Evolutionary conservation across 106 monocot species (phyloP).

Genomic region (Dioscorea alata): DNA sequence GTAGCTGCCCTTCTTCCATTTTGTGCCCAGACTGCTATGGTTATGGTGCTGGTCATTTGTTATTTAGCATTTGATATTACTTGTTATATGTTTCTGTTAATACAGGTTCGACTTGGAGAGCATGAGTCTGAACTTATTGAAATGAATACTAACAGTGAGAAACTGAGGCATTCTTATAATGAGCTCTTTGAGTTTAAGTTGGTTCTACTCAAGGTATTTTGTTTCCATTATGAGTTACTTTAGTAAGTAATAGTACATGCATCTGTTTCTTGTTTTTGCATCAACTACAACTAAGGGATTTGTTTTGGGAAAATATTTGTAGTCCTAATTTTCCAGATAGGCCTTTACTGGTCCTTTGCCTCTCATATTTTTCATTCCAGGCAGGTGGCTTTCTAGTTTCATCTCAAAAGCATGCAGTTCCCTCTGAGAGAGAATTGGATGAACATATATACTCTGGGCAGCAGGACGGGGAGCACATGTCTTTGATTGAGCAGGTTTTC

Average conservation of each 20-base stretch:
- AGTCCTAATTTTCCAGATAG: background rate
- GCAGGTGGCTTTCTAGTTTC: slow-evolving; percentile 97
- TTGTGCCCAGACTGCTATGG: background rate
- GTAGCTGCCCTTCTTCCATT: slow-evolving; percentile 24
- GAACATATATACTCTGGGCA: slow-evolving; percentile 56
- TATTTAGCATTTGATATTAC: background rate
- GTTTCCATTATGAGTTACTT: background rate
- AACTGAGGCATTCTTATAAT: slow-evolving; percentile 79
- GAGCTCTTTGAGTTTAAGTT: slow-evolving; percentile 97
- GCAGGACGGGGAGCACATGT: slow-evolving; percentile 42
- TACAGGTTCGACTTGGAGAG: slow-evolving; percentile 69
- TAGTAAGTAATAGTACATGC: no score
- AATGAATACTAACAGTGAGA: slow-evolving; percentile 96
- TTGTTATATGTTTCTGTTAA: slow-evolving; percentile 9
- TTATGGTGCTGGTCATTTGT: no score
- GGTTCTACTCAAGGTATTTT: slow-evolving; percentile 82
- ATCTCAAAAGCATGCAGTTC: slow-evolving; percentile 50
- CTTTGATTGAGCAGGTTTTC: slow-evolving; percentile 88
- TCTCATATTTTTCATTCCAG: slow-evolving; percentile 64
- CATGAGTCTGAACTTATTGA: slow-evolving; percentile 97
- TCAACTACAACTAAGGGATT: no score
- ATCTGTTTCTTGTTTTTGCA: no score
- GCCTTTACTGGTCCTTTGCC: slow-evolving; percentile 1
- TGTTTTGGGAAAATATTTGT: no score
- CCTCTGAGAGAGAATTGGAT: slow-evolving; percentile 76